Evolutionary conservation across 2,329 filamentous ascomycete genomes (phyloP).

Genomic region (Colletotrichum plurivorum): DNA sequence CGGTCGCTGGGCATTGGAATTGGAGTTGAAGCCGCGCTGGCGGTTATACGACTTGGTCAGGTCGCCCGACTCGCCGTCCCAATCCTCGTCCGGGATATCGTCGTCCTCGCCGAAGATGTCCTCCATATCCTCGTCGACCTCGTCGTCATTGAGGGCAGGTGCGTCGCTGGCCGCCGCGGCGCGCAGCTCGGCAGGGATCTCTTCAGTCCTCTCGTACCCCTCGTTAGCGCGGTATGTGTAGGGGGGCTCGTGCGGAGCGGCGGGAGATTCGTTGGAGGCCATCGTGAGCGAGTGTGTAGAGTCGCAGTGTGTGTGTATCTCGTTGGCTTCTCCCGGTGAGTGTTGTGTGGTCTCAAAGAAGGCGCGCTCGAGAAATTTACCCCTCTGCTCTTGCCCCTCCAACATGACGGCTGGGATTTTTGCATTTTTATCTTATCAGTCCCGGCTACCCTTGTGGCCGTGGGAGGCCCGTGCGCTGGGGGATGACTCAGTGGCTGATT

Average conservation of each 20-base stretch:
- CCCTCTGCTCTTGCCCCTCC: conserved; percentile 33
- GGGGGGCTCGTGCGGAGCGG: conserved; percentile 61
- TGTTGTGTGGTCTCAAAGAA: conserved; percentile 8
- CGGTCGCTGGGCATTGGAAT: conserved; percentile 84
- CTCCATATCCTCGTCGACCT: conserved; percentile 55
- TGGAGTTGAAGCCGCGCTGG: conserved; percentile 78
- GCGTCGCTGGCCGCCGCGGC: conserved; percentile 18
- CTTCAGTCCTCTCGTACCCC: conserved; percentile 58
- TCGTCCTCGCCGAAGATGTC: conserved; percentile 70
- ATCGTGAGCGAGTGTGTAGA: not conserved
- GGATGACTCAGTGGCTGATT: conserved; percentile 24
- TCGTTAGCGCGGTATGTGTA: conserved; percentile 60
- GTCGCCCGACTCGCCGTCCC: conserved; percentile 73
- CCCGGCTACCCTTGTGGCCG: conserved; percentile 14
- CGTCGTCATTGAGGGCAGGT: conserved; percentile 37
- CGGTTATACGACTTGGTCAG: conserved; percentile 92
- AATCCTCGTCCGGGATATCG: conserved; percentile 70
- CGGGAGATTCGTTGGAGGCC: conserved; percentile 48
- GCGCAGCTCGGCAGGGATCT: conserved; percentile 32
- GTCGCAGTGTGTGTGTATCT: not conserved
- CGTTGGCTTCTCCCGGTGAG: not conserved
- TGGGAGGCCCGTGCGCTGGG: conserved; percentile 29
- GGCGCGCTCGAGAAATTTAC: conserved; percentile 6
- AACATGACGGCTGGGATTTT: conserved; percentile 16
- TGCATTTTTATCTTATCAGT: conserved; percentile 41